Percentiles rank a stretch among this genome's conserved stretches.
These are phyloP conservation scores for Annona squamosa DNA, from an alignment of 164 flowering plant genomes.

Conservation along the genomic window DNA sequence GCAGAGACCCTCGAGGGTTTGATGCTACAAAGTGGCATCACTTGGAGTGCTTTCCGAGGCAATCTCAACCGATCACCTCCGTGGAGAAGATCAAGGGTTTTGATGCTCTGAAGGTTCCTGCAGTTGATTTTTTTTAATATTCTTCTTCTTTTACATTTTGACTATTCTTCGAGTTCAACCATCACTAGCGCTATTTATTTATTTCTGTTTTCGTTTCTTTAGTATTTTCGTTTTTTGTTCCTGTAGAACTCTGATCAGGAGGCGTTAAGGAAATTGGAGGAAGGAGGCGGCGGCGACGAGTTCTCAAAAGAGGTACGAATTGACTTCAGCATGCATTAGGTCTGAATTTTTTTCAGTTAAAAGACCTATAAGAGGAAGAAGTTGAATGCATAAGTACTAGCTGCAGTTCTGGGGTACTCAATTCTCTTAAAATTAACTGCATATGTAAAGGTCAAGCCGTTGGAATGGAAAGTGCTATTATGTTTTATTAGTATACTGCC, in stretches of 20 bases:
- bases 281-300: conserved; percentile 5
- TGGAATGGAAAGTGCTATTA: too few species aligned
- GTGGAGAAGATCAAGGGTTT: conserved; percentile 57
- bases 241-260: conserved; percentile 55
- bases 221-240: conserved; percentile 1
- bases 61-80: conserved; percentile 25
- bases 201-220: not conserved
- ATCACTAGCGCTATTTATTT: not conserved
- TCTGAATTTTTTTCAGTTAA: not conserved
- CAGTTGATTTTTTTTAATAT: not conserved
- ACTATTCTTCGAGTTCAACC: not conserved
- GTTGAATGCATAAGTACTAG: too few species aligned
- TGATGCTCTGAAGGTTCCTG: conserved; percentile 44
- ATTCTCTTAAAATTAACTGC: too few species aligned
- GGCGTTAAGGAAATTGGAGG: conserved; percentile 35
- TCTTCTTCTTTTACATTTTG: not conserved
- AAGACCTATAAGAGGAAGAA: too few species aligned
- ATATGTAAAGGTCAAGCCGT: too few species aligned
- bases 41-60: conserved; percentile 44
- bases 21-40: conserved; percentile 81
- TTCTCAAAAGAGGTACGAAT: conserved; percentile 11
- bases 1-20: conserved; percentile 50
- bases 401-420: too few species aligned
- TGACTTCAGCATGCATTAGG: not conserved
- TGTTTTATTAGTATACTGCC: too few species aligned